A percentile compares a stretch with the other conserved stretches of the same genome.
Conservation (phyloP, 2,329 filamentous ascomycete species). For the Cordyceps sp. region DNA sequence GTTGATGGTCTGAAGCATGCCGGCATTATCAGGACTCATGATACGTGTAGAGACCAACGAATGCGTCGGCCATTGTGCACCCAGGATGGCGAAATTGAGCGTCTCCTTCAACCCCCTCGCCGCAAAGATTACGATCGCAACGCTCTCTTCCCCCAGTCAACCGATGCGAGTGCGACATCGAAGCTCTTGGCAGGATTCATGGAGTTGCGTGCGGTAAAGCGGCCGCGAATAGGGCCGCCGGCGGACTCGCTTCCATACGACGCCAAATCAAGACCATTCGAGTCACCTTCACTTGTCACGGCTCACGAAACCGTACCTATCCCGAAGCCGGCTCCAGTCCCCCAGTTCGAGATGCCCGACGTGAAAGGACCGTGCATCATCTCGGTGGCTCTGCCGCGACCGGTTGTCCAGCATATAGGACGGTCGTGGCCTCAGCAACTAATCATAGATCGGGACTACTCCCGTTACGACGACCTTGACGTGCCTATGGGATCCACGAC, state of each 20-base stretch:
- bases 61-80: no score
- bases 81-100: no score
- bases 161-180: constrained; percentile 9
- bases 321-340: no score
- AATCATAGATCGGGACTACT: not conserved
- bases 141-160: constrained; percentile 4
- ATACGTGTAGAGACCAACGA: no score
- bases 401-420: not conserved
- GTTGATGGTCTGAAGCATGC: no score
- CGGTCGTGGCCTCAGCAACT: not conserved
- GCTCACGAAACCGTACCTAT: no score
- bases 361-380: not conserved
- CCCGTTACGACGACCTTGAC: no score
- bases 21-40: no score
- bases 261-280: no score
- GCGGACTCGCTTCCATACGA: no score
- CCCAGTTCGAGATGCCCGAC: not conserved
- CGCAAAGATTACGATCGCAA: not conserved
- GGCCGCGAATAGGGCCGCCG: constrained; percentile 2
- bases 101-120: not conserved
- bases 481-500: no score
- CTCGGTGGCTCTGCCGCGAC: not conserved
- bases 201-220: constrained; percentile 13
- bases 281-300: no score
- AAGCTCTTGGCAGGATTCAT: constrained; percentile 15